Evolutionary conservation across 371 early-diverging fungal genomes (phyloP).

Genomic region (Batkoa obscura): DNA sequence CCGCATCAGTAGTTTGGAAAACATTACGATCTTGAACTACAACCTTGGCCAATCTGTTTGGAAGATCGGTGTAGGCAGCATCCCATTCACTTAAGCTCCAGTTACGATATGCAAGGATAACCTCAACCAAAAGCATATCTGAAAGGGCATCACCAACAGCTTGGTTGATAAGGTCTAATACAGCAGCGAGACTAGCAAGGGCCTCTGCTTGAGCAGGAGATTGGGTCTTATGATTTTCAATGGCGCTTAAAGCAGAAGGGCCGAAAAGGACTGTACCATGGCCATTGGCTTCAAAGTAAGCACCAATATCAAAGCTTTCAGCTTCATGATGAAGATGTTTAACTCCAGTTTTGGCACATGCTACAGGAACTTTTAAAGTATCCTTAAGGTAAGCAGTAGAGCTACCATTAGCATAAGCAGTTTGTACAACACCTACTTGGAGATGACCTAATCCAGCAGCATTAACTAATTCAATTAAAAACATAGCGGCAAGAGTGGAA

Average conservation of each 20-base stretch:
- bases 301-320: conserved; percentile 90
- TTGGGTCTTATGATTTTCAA: conserved; percentile 26
- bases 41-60: conserved; percentile 90
- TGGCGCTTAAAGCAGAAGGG: conserved; percentile 41
- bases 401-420: conserved; percentile 97
- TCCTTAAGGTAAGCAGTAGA: conserved; percentile 81
- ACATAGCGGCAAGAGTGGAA: conserved; percentile 78
- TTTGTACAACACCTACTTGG: conserved; percentile 94
- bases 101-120: conserved; percentile 64
- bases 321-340: conserved; percentile 99
- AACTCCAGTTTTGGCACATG: conserved; percentile 94
- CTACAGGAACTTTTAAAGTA: conserved; percentile 74
- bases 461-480: conserved; percentile 69
- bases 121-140: conserved; percentile 90
- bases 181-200: conserved; percentile 46
- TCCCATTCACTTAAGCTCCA: conserved; percentile 78
- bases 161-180: conserved; percentile 90
- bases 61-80: conserved; percentile 81
- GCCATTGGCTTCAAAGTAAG: conserved; percentile 99
- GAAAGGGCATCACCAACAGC: conserved; percentile 98
- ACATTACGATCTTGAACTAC: conserved; percentile 67
- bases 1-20: conserved; percentile 94
- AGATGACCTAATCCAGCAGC: conserved; percentile 52
- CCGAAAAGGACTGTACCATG: conserved; percentile 98
- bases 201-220: conserved; percentile 58